Base-by-base conservation (phyloP, 441 rosid genomes). In the Pelargonium cotyledonis region DNA sequence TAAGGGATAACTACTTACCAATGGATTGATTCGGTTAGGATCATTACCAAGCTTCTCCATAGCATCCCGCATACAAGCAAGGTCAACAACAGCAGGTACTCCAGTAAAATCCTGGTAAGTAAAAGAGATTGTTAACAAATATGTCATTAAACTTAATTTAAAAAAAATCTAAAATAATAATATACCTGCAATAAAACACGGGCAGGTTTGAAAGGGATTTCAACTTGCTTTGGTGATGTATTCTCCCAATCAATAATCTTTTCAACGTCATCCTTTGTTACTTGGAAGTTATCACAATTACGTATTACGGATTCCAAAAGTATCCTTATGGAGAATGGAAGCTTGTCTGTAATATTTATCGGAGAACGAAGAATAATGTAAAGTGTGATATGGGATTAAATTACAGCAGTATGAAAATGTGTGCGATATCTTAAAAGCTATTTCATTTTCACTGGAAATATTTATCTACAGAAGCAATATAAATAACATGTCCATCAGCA, bases 121-220 rank as follows among this genome's bases (percentile, higher is more conserved):
- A 58, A 43, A 64, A 61, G 6, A 61, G 72, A 31, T 38, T 0
- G 3, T 61, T 29, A 63, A 40, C 18, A n/a, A 10, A 21, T 4
- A 63, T 23, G n/a, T 16, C 46, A 43, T 16, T 57, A 6, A 69
- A 40, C 5, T 10, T 43, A n/a, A n/a, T n/a, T 43, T 23, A 29
- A 67, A 51, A 21, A 65, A 44, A 14, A 26, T 26, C 53, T 21
- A 62, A 60, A 61, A 57, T 23, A 23, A 63, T 18, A 8, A 21
- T 65, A 18, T 65, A 88, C 90, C 86, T 85, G 90, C 19, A 85
- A 67, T 62, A 86, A 80, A 73, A 84, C 85, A 58, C 85, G 85
- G 55, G 89, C 89, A 51, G 89, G 90, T 77, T 88, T 86, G 84
- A 88, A 88, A 46, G 88, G 77, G 26, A 88, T 88, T 73, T 85